Evolutionary conservation across 352 stramenopile genomes (phyloP).

Genomic region (Globisporangium ultimum): DNA sequence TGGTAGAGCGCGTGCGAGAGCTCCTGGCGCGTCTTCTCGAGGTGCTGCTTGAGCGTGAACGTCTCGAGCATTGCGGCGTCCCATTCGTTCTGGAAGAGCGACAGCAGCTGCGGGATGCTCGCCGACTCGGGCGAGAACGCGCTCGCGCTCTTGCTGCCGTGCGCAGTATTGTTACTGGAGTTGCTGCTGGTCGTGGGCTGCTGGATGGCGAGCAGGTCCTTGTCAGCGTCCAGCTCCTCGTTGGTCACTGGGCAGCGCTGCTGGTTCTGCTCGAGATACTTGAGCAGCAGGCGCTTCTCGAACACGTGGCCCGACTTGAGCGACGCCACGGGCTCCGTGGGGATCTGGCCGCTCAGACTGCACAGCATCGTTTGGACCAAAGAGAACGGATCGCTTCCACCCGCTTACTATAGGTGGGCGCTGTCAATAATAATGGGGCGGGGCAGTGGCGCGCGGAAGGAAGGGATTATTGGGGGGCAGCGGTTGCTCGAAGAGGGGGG

Average conservation of each 20-base stretch:
- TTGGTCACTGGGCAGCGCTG: constrained; percentile 70
- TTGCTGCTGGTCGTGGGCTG: neutral
- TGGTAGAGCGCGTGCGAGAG: constrained; percentile 95
- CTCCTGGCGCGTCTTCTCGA: constrained; percentile 94
- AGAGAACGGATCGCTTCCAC: too few relatives aligned
- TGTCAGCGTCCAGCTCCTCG: constrained; percentile 48
- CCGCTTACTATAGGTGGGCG: neutral
- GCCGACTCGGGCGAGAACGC: constrained; percentile 38
- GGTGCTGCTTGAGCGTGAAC: constrained; percentile 91
- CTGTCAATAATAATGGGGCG: neutral
- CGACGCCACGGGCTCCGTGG: constrained; percentile 76
- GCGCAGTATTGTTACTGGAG: neutral
- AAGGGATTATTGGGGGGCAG: neutral
- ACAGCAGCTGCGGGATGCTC: constrained; percentile 62
- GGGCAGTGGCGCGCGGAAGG: too few relatives aligned
- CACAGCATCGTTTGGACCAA: constrained; percentile 53
- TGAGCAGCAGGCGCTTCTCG: constrained; percentile 83
- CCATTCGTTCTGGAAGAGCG: constrained; percentile 91
- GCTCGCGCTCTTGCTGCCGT: constrained; percentile 7
- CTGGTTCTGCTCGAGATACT: constrained; percentile 75
- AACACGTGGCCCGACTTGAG: constrained; percentile 86
- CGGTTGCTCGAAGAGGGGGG: neutral
- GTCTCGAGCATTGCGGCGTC: constrained; percentile 94
- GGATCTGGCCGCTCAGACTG: constrained; percentile 80
- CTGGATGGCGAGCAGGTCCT: constrained; percentile 71